Evolutionary conservation across 2,329 filamentous ascomycete species (phyloP).

Genomic region (Hirsutella rhossiliensis): DNA sequence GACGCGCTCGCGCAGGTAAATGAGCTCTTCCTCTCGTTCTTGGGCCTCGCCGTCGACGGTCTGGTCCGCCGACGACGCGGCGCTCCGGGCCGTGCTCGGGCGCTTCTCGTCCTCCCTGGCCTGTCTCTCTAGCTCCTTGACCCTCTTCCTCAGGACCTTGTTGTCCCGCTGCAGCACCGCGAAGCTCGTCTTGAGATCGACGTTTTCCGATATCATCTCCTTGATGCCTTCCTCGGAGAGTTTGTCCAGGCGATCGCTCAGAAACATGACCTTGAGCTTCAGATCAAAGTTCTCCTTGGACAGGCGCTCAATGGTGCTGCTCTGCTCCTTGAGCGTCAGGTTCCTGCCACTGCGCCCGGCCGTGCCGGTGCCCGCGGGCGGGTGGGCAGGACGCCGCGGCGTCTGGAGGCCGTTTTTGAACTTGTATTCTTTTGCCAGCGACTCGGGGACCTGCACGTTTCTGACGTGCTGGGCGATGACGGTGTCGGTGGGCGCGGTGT

Average conservation of each 20-base stretch:
- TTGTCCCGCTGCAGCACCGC: conserved; percentile 85
- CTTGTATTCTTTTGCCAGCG: conserved; percentile 74
- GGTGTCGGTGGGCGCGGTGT: conserved; percentile 66
- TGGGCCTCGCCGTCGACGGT: conserved; percentile 47
- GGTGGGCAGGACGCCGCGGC: conserved; percentile 37
- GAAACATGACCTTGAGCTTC: conserved; percentile 94
- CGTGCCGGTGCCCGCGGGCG: conserved; percentile 29
- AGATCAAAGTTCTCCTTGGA: conserved; percentile 98
- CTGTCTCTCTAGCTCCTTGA: conserved; percentile 79
- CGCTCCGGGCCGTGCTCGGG: conserved; percentile 46
- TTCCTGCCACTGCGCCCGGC: conserved; percentile 48
- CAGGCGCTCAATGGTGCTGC: conserved; percentile 88
- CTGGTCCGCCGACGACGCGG: conserved; percentile 43
- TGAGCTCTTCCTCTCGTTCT: conserved; percentile 73
- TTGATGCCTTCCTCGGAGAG: conserved; percentile 93
- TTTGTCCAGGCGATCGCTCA: conserved; percentile 86
- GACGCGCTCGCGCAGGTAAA: conserved; percentile 73
- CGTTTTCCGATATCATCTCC: conserved; percentile 96
- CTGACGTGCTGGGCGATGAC: conserved; percentile 79
- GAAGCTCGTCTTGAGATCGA: conserved; percentile 84
- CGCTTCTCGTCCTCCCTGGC: conserved; percentile 53
- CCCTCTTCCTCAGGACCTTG: conserved; percentile 64
- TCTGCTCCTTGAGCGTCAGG: conserved; percentile 92
- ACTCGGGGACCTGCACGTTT: conserved; percentile 84
- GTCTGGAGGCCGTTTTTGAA: conserved; percentile 57